Evolutionary conservation across 176 grass and related monocot genomes (phyloP).

Genomic region (sorghum (Sorghum bicolor)): DNA sequence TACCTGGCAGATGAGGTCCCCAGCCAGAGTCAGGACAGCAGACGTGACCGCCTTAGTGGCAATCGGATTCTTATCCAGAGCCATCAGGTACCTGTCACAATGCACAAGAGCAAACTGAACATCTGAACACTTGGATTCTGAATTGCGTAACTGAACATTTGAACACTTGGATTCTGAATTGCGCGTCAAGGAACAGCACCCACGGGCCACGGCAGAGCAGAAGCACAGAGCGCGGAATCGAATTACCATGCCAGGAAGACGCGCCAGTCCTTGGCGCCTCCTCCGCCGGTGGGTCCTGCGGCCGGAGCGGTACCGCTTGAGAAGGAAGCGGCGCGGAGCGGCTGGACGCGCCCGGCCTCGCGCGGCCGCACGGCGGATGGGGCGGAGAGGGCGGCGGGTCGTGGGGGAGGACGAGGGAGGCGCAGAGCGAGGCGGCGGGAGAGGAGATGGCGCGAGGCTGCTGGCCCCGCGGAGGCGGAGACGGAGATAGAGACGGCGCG

Average conservation of each 20-base stretch:
- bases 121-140: background rate
- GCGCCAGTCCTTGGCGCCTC: background rate
- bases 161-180: background rate
- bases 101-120: background rate
- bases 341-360: background rate
- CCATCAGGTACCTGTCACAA: constrained; percentile 37
- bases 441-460: background rate
- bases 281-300: background rate
- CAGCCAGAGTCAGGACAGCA: constrained; percentile 49
- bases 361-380: background rate
- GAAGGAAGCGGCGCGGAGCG: background rate
- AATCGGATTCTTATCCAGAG: constrained; percentile 65
- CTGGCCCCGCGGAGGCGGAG: background rate
- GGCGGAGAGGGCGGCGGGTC: background rate
- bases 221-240: background rate
- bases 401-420: background rate
- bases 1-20: constrained; percentile 79
- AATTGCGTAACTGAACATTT: background rate
- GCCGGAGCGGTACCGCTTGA: background rate
- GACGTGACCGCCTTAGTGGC: constrained; percentile 60
- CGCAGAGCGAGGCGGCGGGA: background rate
- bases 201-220: background rate
- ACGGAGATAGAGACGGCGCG: background rate
- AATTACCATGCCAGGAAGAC: constrained; percentile 17
- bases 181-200: background rate